These are phyloP conservation scores for Casuarina cunninghamiana DNA, from an alignment of 306 rosid species.

Conservation along the genomic window DNA sequence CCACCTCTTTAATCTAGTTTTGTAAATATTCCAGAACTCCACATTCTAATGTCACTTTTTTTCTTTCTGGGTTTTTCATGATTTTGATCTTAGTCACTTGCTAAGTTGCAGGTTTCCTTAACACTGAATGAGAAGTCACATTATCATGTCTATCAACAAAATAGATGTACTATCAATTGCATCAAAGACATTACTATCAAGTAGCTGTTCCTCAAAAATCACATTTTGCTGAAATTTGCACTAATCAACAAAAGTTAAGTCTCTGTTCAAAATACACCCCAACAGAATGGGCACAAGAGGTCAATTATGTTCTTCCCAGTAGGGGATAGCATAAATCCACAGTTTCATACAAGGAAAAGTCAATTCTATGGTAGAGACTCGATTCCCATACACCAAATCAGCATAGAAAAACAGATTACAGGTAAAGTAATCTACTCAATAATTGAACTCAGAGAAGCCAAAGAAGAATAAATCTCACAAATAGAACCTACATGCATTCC, in stretches of 20 bases:
- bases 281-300: not conserved
- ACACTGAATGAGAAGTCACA: not conserved
- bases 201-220: not conserved
- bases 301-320: not conserved
- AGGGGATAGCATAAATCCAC: not conserved
- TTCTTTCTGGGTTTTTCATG: no score
- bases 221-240: not conserved
- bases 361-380: not conserved
- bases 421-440: not conserved
- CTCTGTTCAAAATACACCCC: not conserved
- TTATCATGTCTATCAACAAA: not conserved
- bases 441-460: not conserved
- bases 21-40: not conserved
- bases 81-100: not conserved
- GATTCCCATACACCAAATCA: not conserved
- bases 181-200: not conserved
- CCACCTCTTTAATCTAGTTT: not conserved
- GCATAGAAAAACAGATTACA: not conserved
- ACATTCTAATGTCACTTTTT: not conserved
- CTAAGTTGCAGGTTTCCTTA: not conserved
- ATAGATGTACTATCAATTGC: not conserved
- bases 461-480: constrained; percentile 19
- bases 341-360: not conserved
- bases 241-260: not conserved
- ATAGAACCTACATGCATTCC: constrained; percentile 57